Percentiles rank a stretch among this genome's conserved stretches.
Evolutionary conservation across 1,139 yeast species (phyloP).

Genomic region (Geotrichum citri-aurantii): DNA sequence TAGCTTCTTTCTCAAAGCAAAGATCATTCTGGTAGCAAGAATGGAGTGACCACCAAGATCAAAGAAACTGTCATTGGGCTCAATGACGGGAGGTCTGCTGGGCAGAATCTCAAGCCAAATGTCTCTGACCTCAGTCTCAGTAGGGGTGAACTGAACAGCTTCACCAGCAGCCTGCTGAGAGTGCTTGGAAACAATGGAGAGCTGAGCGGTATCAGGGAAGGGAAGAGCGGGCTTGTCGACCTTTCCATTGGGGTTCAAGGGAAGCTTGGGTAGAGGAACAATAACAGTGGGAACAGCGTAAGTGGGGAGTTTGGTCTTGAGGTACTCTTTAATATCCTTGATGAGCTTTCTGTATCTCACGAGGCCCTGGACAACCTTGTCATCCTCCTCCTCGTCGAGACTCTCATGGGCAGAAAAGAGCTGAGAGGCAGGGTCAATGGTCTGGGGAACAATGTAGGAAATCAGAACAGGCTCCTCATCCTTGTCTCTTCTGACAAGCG

Average conservation of each 20-base stretch:
- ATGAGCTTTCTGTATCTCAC: slow-evolving; percentile 70
- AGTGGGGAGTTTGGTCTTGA: slow-evolving; percentile 83
- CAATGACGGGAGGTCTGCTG: slow-evolving; percentile 68
- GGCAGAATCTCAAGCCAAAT: slow-evolving; percentile 86
- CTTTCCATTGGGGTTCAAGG: slow-evolving; percentile 96
- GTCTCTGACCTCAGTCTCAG: slow-evolving; percentile 66
- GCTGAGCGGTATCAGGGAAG: slow-evolving; percentile 85
- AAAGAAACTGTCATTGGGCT: slow-evolving; percentile 83
- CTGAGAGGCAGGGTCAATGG: slow-evolving; percentile 41
- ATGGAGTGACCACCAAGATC: slow-evolving; percentile 98
- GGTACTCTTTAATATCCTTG: slow-evolving; percentile 70
- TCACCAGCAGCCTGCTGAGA: slow-evolving; percentile 22
- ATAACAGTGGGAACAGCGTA: slow-evolving; percentile 91
- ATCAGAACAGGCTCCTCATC: slow-evolving; percentile 89
- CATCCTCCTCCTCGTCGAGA: slow-evolving; percentile 47
- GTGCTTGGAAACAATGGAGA: slow-evolving; percentile 56
- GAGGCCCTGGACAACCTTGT: slow-evolving; percentile 62
- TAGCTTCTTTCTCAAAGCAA: slow-evolving; percentile 74
- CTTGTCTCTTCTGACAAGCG: slow-evolving; percentile 87
- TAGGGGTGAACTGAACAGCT: slow-evolving; percentile 44
- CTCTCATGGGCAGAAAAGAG: slow-evolving; percentile 39
- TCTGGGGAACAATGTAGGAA: slow-evolving; percentile 86
- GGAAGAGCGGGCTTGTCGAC: slow-evolving; percentile 96
- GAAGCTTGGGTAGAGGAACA: slow-evolving; percentile 79
- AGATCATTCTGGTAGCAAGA: slow-evolving; percentile 94